Base-by-base conservation (phyloP, 176 grass and related monocot genomes). In the Guadua angustifolia region DNA sequence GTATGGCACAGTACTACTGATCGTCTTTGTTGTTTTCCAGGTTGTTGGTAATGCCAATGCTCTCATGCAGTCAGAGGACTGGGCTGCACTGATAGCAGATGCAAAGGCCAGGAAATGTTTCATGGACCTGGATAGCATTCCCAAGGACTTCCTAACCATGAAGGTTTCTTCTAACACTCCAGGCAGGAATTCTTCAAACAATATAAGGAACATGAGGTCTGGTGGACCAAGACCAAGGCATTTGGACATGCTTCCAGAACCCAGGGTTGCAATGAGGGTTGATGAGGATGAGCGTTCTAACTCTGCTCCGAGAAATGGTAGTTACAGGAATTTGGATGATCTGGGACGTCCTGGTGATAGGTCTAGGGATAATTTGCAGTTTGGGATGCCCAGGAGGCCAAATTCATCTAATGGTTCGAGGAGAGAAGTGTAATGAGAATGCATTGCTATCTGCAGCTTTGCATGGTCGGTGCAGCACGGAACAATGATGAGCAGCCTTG, bases 11-110 rank as follows among this genome's bases (percentile, higher is more conserved):
- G 36, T 84, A 70, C 77, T 88, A n/a, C 71, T 88, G 18, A 79
- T 58, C 56, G 17, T 25, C 33, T 87, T 78, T 66, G 29, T 86
- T 73, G 53, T 61, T 62, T 90, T 75, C 19, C 86, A 99, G 97
- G 88, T 99, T 38, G 79, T 99, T 84, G 97, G 97, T 82, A 99
- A 99, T 94, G 97, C 97, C n/a, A 94, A 84, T 94, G 89, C 97
- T 67, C 88, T 99, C 18, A 87, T 89, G 89, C 88, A 96, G 67
- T 94, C 93, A 44, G 97, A 99, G 59, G 97, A 99, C 78, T 99
- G 97, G 97, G 93, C 91, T 0, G 89, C 93, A 25, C 75, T 99
- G 61, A 92, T 99, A 84, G 86, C 55, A 3, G 97, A 99, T 89
- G 93, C 97, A 7, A 99, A 96, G 79, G 87, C 65, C 3, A 93